Conservation (phyloP, 352 stramenopile species). For the Globisporangium takayamanum region DNA sequence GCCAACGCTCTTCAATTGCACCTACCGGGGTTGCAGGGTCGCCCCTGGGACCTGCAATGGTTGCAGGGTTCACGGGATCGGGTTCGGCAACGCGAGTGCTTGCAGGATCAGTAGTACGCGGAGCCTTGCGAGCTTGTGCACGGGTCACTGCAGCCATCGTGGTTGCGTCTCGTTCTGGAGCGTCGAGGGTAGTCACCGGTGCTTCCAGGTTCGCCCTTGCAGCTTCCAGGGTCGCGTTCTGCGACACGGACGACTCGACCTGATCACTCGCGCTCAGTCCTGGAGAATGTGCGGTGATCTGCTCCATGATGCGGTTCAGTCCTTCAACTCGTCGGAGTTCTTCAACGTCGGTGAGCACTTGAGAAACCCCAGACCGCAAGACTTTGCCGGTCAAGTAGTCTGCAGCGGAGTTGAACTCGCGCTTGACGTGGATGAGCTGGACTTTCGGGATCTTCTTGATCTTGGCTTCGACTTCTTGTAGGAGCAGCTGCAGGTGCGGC, state of each 20-base stretch:
- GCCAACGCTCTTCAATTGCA: neutral
- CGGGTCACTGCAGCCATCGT: neutral
- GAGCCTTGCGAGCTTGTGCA: no score
- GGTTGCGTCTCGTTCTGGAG: no score
- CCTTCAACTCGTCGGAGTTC: neutral
- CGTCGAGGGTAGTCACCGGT: no score
- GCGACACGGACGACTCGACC: no score
- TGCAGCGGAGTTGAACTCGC: slow-evolving; percentile 6
- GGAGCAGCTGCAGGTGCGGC: slow-evolving; percentile 1
- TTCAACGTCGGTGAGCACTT: neutral
- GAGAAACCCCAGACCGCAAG: neutral
- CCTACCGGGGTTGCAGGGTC: neutral
- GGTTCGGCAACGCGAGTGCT: no score
- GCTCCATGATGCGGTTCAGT: neutral
- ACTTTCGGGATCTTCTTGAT: neutral
- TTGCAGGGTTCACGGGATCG: no score
- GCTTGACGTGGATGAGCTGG: slow-evolving; percentile 4
- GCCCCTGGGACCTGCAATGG: no score
- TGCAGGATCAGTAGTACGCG: no score
- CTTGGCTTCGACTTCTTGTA: neutral
- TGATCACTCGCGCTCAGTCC: no score
- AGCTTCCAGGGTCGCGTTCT: no score
- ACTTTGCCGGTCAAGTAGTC: slow-evolving; percentile 4
- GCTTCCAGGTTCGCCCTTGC: no score
- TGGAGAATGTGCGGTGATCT: no score